A percentile compares a stretch with the other conserved stretches of the same genome.
Evolutionary conservation across 352 stramenopile genomes (phyloP).

Genomic region (Aphanomyces stellatus): DNA sequence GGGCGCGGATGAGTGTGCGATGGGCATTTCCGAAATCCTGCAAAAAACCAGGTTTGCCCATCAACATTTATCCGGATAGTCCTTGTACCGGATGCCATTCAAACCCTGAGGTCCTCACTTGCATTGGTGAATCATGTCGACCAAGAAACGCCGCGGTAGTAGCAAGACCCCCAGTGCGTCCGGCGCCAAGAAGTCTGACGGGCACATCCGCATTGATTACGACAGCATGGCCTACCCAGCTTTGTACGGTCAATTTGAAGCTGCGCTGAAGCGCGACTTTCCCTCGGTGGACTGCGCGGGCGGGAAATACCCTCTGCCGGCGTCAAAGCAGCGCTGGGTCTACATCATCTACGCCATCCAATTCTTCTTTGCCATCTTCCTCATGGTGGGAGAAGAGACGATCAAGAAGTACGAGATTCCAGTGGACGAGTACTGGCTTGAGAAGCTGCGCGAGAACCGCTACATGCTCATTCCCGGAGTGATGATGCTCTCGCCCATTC

Average conservation of each 20-base stretch:
- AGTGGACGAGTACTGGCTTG: not conserved
- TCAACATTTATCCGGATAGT: not conserved
- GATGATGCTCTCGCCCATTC: constrained; percentile 11
- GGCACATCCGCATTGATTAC: constrained; percentile 5
- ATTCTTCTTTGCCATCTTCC: constrained; percentile 1
- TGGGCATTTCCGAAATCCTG: too few species aligned
- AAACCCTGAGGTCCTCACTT: too few species aligned
- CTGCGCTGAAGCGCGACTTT: not conserved
- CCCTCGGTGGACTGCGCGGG: not conserved
- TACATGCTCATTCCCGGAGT: not conserved
- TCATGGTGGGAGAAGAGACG: constrained; percentile 11
- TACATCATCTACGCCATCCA: constrained; percentile 5
- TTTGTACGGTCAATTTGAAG: not conserved
- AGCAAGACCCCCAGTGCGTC: not conserved
- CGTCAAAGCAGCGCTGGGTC: not conserved
- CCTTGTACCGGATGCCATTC: too few species aligned
- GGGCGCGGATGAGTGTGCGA: too few species aligned
- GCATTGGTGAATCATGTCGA: constrained; percentile 12
- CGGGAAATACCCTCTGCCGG: constrained; percentile 9
- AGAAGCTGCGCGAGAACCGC: constrained; percentile 1
- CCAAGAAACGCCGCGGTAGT: constrained; percentile 14
- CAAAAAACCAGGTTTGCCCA: too few species aligned
- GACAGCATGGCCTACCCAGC: not conserved
- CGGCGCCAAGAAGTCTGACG: not conserved
- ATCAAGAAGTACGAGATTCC: not conserved